Evolutionary conservation across 805 yeast genomes (phyloP), one percentile per base, ranked within the genome.

Genomic region (Ogataea polymorpha): DNA sequence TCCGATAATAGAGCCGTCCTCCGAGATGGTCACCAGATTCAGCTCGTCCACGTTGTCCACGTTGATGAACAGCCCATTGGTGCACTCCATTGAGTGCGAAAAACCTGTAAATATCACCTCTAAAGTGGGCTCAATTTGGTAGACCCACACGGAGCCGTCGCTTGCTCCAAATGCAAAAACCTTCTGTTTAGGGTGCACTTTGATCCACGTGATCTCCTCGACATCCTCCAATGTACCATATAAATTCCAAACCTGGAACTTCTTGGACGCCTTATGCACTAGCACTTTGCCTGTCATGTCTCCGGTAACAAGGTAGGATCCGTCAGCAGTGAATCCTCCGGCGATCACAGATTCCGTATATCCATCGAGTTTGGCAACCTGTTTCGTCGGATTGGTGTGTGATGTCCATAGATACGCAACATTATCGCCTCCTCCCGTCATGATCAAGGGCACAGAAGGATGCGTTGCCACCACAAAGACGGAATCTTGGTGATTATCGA

Each of bases 391-490:
- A 45, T 78, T 80, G 2, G 87, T 72, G 62, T 88, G 95, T 2
- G 95, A 82, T 4, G 96, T 88, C 98, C 98, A 93, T 54, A 93
- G 60, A 59, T 79, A 86, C 2, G 90, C 96, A 18, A 78, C 70
- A 61, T 91, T 82, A 62, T 93, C 99, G 44, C 96, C 98, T 30
- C 96, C 98, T 23, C 99, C 99, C 16, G 91, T 75, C n/a, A 82
- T 83, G 7, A 86, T 93, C 61, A 83, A 63, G 13, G 97, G 97
- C 45, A 89, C 70, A 6, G 72, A 72, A 28, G 97, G 97, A 61
- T 93, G 97, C 6, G 80, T 68, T 36, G 86, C 77, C n/a, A 93
- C 72, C 11, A 85, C 72, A 64, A 85, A 91, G 3, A 91, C 77
- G 2, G 96, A 87, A 63, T 93, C 99, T 41, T 76, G 72, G 59